Conservation (phyloP, 2,329 filamentous ascomycete species). For the Pseudogymnoascus verrucosus region DNA sequence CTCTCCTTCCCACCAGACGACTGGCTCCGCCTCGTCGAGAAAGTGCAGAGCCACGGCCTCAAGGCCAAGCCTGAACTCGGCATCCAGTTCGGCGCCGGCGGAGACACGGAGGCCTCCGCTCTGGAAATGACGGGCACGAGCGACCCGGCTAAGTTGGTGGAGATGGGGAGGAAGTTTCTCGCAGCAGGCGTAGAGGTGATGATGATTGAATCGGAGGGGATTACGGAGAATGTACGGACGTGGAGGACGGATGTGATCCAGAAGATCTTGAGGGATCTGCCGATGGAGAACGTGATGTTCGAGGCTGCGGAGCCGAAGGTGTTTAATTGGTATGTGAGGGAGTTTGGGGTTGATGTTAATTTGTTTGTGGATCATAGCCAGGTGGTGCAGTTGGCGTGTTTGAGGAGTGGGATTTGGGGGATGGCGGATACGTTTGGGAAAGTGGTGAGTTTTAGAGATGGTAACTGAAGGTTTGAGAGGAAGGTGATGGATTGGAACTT, state of each 20-base stretch:
- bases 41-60: slow-evolving; percentile 37
- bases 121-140: slow-evolving; percentile 41
- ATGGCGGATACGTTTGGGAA: slow-evolving; percentile 49
- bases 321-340: slow-evolving; percentile 48
- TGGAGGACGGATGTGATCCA: slow-evolving; percentile 50
- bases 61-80: slow-evolving; percentile 47
- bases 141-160: slow-evolving; percentile 41
- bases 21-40: slow-evolving; percentile 43
- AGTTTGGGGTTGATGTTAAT: slow-evolving; percentile 50
- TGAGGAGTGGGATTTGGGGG: slow-evolving; percentile 46
- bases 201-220: slow-evolving; percentile 53
- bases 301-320: slow-evolving; percentile 48
- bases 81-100: slow-evolving; percentile 49
- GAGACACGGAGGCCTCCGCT: slow-evolving; percentile 40
- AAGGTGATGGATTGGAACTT: background rate
- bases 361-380: slow-evolving; percentile 50
- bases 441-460: slow-evolving; percentile 31
- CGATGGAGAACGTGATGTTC: slow-evolving; percentile 47
- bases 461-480: background rate
- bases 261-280: slow-evolving; percentile 42
- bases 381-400: slow-evolving; percentile 46
- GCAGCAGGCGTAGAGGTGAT: slow-evolving; percentile 44
- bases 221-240: slow-evolving; percentile 46
- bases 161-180: slow-evolving; percentile 42
- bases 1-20: slow-evolving; percentile 45